Evolutionary conservation across 2,329 filamentous ascomycete genomes (phyloP).

Genomic region (Paecilomyces formosus): DNA sequence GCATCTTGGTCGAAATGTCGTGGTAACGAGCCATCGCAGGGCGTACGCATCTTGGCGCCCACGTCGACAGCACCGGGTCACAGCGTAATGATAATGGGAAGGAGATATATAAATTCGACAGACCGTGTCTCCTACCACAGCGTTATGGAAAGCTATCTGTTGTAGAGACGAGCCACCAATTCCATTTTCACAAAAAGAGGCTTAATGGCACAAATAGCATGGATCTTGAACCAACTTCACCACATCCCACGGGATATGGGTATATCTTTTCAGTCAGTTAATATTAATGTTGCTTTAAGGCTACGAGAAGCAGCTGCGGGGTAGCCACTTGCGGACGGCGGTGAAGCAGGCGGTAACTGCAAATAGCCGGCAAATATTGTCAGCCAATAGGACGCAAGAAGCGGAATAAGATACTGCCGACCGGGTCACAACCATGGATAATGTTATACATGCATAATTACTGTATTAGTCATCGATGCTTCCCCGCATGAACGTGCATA

Average conservation of each 20-base stretch:
- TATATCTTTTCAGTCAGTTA: too few relatives aligned
- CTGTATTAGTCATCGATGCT: too few relatives aligned
- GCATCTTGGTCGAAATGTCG: slow-evolving; percentile 30
- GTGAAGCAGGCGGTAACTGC: too few relatives aligned
- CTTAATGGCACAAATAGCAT: not conserved
- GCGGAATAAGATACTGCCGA: too few relatives aligned
- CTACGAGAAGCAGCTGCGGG: too few relatives aligned
- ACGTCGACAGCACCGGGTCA: not conserved
- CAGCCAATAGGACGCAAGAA: too few relatives aligned
- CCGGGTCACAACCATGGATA: too few relatives aligned
- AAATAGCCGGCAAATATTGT: too few relatives aligned
- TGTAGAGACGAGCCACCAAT: not conserved
- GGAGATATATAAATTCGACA: not conserved
- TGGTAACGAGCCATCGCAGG: slow-evolving; percentile 2
- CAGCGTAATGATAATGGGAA: not conserved
- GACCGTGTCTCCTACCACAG: not conserved
- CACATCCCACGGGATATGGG: not conserved
- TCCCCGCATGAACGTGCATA: too few relatives aligned
- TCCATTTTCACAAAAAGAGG: not conserved
- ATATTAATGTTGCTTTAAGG: too few relatives aligned
- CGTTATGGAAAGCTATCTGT: not conserved
- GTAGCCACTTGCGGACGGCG: too few relatives aligned
- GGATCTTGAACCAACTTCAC: not conserved
- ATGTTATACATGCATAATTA: too few relatives aligned
- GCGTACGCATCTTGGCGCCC: slow-evolving; percentile 10